These are phyloP conservation scores for Schwanniomyces yamadae DNA, from an alignment of 805 yeast species.

Conservation along the genomic window DNA sequence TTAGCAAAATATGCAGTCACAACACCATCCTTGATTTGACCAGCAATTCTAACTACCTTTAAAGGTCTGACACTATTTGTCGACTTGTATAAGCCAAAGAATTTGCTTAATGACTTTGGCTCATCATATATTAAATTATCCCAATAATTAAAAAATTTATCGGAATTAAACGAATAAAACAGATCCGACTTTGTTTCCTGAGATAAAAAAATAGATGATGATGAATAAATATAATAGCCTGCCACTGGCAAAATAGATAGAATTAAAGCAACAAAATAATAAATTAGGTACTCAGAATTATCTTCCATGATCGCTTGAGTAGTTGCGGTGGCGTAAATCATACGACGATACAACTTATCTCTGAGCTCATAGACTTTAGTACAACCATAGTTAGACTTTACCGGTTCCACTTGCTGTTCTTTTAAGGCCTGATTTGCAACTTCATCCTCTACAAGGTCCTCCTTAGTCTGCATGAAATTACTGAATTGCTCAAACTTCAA, in stretches of 20 bases:
- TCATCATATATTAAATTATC: slow-evolving; percentile 11
- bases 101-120: neutral
- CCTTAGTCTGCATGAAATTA: slow-evolving; percentile 8
- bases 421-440: no score
- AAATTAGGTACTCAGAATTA: slow-evolving; percentile 17
- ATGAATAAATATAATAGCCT: slow-evolving; percentile 1
- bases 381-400: no score
- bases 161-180: neutral
- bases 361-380: no score
- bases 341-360: neutral
- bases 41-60: slow-evolving; percentile 1
- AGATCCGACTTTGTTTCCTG: neutral
- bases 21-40: neutral
- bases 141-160: slow-evolving; percentile 7
- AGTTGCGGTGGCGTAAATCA: neutral
- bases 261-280: slow-evolving; percentile 10
- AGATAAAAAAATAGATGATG: neutral
- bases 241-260: slow-evolving; percentile 5
- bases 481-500: slow-evolving; percentile 14
- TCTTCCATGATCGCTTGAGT: slow-evolving; percentile 12
- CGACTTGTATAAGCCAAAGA: slow-evolving; percentile 4
- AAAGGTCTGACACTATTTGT: neutral
- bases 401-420: no score
- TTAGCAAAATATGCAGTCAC: neutral
- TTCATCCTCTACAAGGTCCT: neutral